These are phyloP conservation scores for Capsicum chinense DNA, from an alignment of 257 asterid species.

Conservation along the genomic window DNA sequence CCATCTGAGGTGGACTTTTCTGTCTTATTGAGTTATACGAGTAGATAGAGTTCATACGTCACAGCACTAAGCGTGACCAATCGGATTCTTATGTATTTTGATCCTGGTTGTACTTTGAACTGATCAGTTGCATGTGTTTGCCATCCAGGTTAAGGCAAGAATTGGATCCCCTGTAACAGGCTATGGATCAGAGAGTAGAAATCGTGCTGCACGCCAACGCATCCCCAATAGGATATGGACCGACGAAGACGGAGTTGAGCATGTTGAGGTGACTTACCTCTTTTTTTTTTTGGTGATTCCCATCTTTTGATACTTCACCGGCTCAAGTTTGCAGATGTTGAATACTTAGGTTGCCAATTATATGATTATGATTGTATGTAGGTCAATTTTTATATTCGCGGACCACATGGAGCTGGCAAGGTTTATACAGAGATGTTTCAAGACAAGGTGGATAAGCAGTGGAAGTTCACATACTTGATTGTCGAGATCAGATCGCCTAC, in stretches of 20 bases:
- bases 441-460: slow-evolving; percentile 77
- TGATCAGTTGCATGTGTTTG: slow-evolving; percentile 17
- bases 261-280: slow-evolving; percentile 57
- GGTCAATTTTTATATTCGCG: slow-evolving; percentile 91
- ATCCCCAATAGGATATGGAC: slow-evolving; percentile 78
- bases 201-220: slow-evolving; percentile 97
- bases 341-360: not conserved
- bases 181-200: slow-evolving; percentile 89
- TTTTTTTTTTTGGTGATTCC: not conserved
- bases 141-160: slow-evolving; percentile 72
- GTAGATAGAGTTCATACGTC: not conserved
- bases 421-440: slow-evolving; percentile 91
- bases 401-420: slow-evolving; percentile 90
- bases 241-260: slow-evolving; percentile 89
- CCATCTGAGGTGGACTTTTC: not conserved
- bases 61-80: not conserved
- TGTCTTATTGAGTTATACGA: not conserved
- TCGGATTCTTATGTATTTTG: not conserved
- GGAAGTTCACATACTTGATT: slow-evolving; percentile 85
- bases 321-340: no score
- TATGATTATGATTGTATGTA: slow-evolving; percentile 29
- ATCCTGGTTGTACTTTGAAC: slow-evolving; percentile 11
- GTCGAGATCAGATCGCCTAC: slow-evolving; percentile 81
- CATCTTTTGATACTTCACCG: not conserved
- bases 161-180: slow-evolving; percentile 89